phyloP scores from a whole-genome alignment of 352 stramenopile genomes.

The Globisporangium viniferum region DNA sequence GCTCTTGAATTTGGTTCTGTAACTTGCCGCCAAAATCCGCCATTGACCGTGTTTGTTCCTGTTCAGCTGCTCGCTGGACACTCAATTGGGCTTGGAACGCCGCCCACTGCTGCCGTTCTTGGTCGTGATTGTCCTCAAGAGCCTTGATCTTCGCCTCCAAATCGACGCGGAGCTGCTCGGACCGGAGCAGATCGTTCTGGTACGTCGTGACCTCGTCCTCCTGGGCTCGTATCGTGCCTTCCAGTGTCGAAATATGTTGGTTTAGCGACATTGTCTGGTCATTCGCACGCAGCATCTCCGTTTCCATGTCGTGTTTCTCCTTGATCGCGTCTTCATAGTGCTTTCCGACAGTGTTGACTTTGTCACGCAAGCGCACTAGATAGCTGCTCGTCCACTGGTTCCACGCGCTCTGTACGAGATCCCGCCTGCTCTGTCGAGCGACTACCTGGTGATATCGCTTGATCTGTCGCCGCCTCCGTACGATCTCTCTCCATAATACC shows the following conservation, averaged over 20 bases:
- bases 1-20: slow-evolving; percentile 25
- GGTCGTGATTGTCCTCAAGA: slow-evolving; percentile 17
- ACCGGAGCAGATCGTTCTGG: slow-evolving; percentile 29
- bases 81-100: slow-evolving; percentile 24
- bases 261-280: slow-evolving; percentile 35
- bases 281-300: slow-evolving; percentile 36
- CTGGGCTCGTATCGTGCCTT: slow-evolving; percentile 25
- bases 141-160: slow-evolving; percentile 25
- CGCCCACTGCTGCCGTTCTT: slow-evolving; percentile 31
- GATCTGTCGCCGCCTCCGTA: slow-evolving; percentile 20
- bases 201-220: slow-evolving; percentile 27
- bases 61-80: slow-evolving; percentile 22
- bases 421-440: slow-evolving; percentile 15
- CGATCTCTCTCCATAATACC: slow-evolving; percentile 19
- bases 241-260: slow-evolving; percentile 33
- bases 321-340: slow-evolving; percentile 17
- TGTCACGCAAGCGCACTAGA: slow-evolving; percentile 15
- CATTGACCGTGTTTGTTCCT: neutral
- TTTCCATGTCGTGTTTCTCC: slow-evolving; percentile 46
- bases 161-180: slow-evolving; percentile 25
- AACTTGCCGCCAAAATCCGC: slow-evolving; percentile 27
- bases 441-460: slow-evolving; percentile 22
- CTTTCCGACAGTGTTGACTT: slow-evolving; percentile 20
- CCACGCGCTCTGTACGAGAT: slow-evolving; percentile 31
- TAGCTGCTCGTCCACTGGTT: slow-evolving; percentile 33